Evolutionary conservation across 805 yeast species (phyloP).

Genomic region (Saccharomycopsis oosterbeekiorum): DNA sequence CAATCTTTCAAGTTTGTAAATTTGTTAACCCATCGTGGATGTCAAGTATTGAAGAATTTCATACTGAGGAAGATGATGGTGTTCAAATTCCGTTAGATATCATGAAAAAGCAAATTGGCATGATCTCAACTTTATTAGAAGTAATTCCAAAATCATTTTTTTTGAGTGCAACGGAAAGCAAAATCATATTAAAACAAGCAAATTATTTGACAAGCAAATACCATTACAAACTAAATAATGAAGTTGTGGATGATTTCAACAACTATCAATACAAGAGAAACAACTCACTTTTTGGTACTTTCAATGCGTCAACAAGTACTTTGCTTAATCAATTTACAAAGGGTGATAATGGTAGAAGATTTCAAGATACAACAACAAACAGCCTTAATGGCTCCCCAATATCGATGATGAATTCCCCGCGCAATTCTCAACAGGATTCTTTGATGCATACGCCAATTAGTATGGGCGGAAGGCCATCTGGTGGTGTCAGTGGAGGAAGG

Average conservation of each 20-base stretch:
- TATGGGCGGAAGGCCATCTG: conserved; percentile 3
- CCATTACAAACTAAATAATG: conserved; percentile 10
- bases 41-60: conserved; percentile 7
- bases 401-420: conserved; percentile 11
- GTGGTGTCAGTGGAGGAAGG: conserved; percentile 8
- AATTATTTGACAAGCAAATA: conserved; percentile 17
- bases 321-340: conserved; percentile 16
- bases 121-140: conserved; percentile 29
- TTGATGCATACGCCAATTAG: conserved; percentile 5
- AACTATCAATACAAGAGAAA: conserved; percentile 13
- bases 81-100: conserved; percentile 13
- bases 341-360: conserved; percentile 1
- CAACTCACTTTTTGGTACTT: conserved; percentile 12
- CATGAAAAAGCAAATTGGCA: conserved; percentile 30
- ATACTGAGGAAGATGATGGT: conserved; percentile 9
- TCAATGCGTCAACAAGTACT: conserved; percentile 18
- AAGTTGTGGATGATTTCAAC: conserved; percentile 15
- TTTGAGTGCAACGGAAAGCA: conserved; percentile 21
- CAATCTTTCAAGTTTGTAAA: conserved; percentile 38
- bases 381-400: conserved; percentile 14
- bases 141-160: conserved; percentile 21
- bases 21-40: conserved; percentile 22
- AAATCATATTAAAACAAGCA: conserved; percentile 28
- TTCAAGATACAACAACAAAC: not conserved
- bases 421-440: conserved; percentile 13